Percentiles rank a stretch among this genome's conserved stretches.
phyloP scores from a whole-genome alignment of 441 rosid genomes.

The Gossypium aridum region DNA sequence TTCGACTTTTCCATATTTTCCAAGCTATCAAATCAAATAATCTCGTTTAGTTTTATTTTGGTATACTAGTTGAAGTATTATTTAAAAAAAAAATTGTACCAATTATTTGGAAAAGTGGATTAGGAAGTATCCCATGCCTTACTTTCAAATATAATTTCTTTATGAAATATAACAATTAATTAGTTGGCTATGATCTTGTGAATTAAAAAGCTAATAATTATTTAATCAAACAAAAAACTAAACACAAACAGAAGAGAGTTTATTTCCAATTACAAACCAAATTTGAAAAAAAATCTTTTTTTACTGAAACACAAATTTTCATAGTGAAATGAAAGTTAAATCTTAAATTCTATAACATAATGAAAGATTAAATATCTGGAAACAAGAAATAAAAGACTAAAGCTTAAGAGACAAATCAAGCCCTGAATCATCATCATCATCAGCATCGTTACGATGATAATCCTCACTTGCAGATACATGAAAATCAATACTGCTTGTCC shows the following conservation, averaged over 20 bases:
- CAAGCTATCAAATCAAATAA: too few species aligned
- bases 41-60: too few species aligned
- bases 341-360: neutral
- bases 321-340: neutral
- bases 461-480: neutral
- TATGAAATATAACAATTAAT: neutral
- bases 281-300: neutral
- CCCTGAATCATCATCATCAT: conserved; percentile 21
- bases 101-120: too few species aligned
- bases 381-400: neutral
- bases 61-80: too few species aligned
- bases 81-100: too few species aligned
- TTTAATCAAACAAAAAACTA: neutral
- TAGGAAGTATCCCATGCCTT: neutral
- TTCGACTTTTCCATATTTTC: too few species aligned
- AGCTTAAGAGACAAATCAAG: conserved; percentile 48
- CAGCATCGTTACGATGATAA: neutral
- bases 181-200: neutral
- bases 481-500: neutral
- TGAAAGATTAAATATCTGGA: neutral
- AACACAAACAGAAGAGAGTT: neutral
- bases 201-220: neutral
- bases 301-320: neutral
- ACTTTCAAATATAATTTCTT: neutral
- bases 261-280: neutral